These are phyloP conservation scores for Pseudogymnoascus destructans DNA, from an alignment of 2,329 filamentous ascomycete genomes.

Conservation along the genomic window DNA sequence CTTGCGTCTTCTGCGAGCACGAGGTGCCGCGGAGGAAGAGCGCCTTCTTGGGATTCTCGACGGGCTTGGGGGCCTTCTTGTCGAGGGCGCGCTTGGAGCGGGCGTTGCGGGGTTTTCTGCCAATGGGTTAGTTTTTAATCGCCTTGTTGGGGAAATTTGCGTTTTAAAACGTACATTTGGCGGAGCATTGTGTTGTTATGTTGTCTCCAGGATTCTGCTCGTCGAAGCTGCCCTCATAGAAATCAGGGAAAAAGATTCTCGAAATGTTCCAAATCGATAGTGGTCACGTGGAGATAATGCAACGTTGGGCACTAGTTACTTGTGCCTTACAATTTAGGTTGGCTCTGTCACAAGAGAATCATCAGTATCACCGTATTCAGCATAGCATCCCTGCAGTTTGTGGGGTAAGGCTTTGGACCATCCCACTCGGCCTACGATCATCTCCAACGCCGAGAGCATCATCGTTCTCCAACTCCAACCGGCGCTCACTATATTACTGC, in stretches of 20 bases:
- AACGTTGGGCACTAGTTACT: background rate
- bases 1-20: conserved; percentile 70
- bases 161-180: conserved; percentile 23
- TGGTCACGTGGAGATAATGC: conserved; percentile 7
- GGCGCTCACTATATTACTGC: background rate
- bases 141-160: background rate
- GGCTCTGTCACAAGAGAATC: background rate
- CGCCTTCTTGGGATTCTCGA: conserved; percentile 82
- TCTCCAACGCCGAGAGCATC: background rate
- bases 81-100: conserved; percentile 92
- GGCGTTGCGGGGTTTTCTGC: conserved; percentile 60
- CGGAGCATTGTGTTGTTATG: conserved; percentile 24
- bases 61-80: conserved; percentile 75
- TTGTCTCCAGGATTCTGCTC: conserved; percentile 7
- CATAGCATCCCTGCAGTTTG: background rate
- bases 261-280: conserved; percentile 3
- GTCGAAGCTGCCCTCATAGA: conserved; percentile 8
- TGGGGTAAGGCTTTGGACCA: conserved; percentile 4
- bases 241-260: conserved; percentile 5
- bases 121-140: conserved; percentile 9
- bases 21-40: conserved; percentile 81
- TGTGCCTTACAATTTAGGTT: background rate
- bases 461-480: background rate
- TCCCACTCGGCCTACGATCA: conserved; percentile 5
- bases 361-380: background rate